Evolutionary conservation across 2,329 filamentous ascomycete genomes (phyloP).

Genomic region (Clarireedia hainanense): DNA sequence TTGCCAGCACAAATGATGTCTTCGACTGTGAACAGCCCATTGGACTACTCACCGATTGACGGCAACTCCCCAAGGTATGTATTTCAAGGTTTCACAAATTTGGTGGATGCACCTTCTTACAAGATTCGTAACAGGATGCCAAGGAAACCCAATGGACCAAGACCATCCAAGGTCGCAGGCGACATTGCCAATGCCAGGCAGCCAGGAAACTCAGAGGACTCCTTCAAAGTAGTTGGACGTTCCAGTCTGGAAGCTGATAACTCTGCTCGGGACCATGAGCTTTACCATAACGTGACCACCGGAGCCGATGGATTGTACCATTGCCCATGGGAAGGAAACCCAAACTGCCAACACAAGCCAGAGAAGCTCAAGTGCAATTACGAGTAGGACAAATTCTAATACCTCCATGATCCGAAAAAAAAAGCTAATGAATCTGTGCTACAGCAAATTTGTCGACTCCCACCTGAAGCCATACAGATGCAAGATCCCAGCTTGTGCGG

Average conservation of each 20-base stretch:
- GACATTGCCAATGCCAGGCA: constrained; percentile 20
- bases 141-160: constrained; percentile 25
- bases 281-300: constrained; percentile 60
- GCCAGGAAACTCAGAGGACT: constrained; percentile 24
- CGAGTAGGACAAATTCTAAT: constrained; percentile 58
- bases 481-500: constrained; percentile 76
- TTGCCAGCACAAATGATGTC: constrained; percentile 19
- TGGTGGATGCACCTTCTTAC: constrained; percentile 25
- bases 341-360: constrained; percentile 75
- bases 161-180: constrained; percentile 26
- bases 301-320: constrained; percentile 77
- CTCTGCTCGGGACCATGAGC: constrained; percentile 52
- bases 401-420: not conserved
- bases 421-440: constrained; percentile 20
- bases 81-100: constrained; percentile 21
- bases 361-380: constrained; percentile 99
- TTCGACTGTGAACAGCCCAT: constrained; percentile 22
- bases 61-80: constrained; percentile 28
- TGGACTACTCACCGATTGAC: constrained; percentile 25
- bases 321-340: constrained; percentile 75
- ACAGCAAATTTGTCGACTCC: constrained; percentile 92
- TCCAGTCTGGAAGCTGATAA: constrained; percentile 29
- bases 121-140: constrained; percentile 22
- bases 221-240: constrained; percentile 24
- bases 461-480: constrained; percentile 95